phyloP scores from a whole-genome alignment of 257 asterid species.

The Mentha longifolia region DNA sequence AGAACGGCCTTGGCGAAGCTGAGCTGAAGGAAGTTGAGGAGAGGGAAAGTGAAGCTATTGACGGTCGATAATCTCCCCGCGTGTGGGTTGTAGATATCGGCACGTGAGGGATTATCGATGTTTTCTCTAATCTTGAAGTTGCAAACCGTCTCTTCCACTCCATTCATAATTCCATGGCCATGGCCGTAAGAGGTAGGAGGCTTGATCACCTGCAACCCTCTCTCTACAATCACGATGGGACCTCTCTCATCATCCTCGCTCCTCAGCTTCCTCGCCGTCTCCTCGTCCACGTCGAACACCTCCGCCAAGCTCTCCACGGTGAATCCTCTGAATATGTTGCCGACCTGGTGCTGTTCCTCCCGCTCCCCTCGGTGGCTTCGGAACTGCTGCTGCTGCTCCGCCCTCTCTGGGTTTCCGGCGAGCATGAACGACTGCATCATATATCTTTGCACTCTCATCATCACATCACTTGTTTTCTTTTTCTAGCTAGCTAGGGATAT shows the following conservation, averaged over 20 bases:
- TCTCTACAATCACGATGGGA: slow-evolving; percentile 35
- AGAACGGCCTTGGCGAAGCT: slow-evolving; percentile 68
- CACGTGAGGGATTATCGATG: slow-evolving; percentile 52
- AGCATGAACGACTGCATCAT: slow-evolving; percentile 63
- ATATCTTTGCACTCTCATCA: too few relatives aligned
- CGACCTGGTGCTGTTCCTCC: slow-evolving; percentile 32
- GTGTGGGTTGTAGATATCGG: slow-evolving; percentile 67
- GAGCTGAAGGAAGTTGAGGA: slow-evolving; percentile 61
- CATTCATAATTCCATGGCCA: slow-evolving; percentile 40
- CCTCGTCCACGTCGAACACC: slow-evolving; percentile 42
- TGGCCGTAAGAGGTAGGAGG: slow-evolving; percentile 43
- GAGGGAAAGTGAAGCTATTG: slow-evolving; percentile 60
- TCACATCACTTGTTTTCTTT: too few relatives aligned
- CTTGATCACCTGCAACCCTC: slow-evolving; percentile 51
- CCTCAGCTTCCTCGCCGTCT: slow-evolving; percentile 49
- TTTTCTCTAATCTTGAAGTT: slow-evolving; percentile 48
- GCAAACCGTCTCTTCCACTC: slow-evolving; percentile 78
- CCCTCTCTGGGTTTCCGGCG: slow-evolving; percentile 56
- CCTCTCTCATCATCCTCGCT: slow-evolving; percentile 55
- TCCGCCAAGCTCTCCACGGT: slow-evolving; percentile 34
- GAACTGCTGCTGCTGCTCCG: slow-evolving; percentile 16
- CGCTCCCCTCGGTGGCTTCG: not conserved
- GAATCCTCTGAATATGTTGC: slow-evolving; percentile 51
- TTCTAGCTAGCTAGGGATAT: too few relatives aligned
- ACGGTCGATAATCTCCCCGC: slow-evolving; percentile 68